phyloP scores from a whole-genome alignment of 176 grass and related monocot genomes.

The Triticum turgidum region DNA sequence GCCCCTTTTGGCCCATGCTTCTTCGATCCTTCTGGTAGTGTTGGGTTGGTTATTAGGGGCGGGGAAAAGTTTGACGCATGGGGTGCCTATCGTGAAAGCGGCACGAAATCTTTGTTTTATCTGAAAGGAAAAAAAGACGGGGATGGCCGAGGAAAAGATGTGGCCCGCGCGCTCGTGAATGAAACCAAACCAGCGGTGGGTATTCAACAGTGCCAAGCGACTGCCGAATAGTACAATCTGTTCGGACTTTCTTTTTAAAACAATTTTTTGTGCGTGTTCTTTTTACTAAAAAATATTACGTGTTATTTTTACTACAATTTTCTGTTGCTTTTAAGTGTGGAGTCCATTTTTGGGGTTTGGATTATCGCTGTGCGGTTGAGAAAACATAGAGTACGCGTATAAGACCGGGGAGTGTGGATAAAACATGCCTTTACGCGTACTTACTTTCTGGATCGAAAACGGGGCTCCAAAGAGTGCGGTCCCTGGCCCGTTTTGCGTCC shows the following conservation, averaged over 20 bases:
- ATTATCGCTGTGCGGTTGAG: neutral
- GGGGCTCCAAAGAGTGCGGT: neutral
- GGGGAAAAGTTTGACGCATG: neutral
- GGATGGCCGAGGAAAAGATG: neutral
- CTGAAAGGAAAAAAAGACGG: neutral
- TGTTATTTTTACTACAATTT: neutral
- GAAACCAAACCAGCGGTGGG: neutral
- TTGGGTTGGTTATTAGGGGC: neutral
- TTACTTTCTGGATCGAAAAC: neutral
- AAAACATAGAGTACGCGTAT: neutral
- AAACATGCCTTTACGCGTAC: neutral
- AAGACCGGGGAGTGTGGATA: neutral
- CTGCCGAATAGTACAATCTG: too few relatives aligned
- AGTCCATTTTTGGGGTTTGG: neutral
- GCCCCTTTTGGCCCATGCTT: neutral
- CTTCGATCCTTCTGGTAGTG: neutral
- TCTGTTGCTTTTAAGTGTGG: too few relatives aligned
- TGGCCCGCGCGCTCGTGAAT: neutral
- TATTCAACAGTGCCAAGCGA: neutral
- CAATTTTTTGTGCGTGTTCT: neutral
- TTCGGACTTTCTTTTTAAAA: neutral
- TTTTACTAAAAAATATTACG: too few relatives aligned
- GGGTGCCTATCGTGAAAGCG: constrained; percentile 17
- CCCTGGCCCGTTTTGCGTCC: neutral
- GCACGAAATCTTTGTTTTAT: constrained; percentile 16